A percentile compares a stretch with the other conserved stretches of the same genome.
phyloP scores from a whole-genome alignment of 2,329 filamentous ascomycete species.

The Plenodomus biglobosus region DNA sequence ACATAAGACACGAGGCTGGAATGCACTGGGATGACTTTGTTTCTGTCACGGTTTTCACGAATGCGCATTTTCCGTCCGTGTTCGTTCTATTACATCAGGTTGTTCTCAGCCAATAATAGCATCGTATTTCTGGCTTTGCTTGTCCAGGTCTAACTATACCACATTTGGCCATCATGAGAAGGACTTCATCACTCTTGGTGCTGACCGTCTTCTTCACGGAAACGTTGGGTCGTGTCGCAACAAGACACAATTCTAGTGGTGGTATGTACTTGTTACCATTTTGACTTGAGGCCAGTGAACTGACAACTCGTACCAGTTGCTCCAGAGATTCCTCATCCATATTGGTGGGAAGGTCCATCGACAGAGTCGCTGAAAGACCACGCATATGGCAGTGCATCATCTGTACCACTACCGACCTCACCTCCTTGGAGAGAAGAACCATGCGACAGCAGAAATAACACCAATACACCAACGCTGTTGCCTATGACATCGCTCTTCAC shows the following conservation, averaged over 20 bases:
- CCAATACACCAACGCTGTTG: background rate
- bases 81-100: conserved; percentile 2
- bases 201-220: conserved; percentile 19
- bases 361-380: conserved; percentile 2
- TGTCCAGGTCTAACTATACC: background rate
- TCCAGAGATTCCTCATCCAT: conserved; percentile 13
- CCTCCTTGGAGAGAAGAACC: conserved; percentile 5
- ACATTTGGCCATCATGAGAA: conserved; percentile 19
- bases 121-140: conserved; percentile 3
- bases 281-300: background rate
- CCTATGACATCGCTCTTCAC: background rate
- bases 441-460: conserved; percentile 4
- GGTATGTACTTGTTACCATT: conserved; percentile 10
- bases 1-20: conserved; percentile 11
- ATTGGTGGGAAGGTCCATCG: conserved; percentile 14
- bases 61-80: conserved; percentile 6
- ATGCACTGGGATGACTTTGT: conserved; percentile 8
- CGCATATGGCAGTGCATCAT: conserved; percentile 1
- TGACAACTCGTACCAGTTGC: conserved; percentile 14
- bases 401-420: conserved; percentile 2
- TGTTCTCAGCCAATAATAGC: conserved; percentile 15
- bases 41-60: conserved; percentile 10
- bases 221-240: conserved; percentile 15
- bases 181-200: conserved; percentile 14
- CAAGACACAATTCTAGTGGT: conserved; percentile 10